A percentile compares a stretch with the other conserved stretches of the same genome.
Evolutionary conservation across 163 green algal species (phyloP).

Genomic region (Trebouxia gelatinosa): DNA sequence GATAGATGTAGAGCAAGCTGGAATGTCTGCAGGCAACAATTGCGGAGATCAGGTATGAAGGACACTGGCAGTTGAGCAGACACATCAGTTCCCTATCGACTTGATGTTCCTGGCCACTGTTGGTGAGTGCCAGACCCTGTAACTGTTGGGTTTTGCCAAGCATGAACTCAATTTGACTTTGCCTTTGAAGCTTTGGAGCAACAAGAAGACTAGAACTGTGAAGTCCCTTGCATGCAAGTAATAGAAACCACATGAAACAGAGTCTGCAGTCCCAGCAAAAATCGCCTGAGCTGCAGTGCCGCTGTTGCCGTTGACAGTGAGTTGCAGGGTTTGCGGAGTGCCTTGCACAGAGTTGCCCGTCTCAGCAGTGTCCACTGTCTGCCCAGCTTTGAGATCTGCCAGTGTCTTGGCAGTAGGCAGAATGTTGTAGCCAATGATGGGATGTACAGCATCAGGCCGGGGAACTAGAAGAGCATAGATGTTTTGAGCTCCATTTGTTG

Average conservation of each 20-base stretch:
- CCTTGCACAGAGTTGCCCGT: conserved; percentile 5
- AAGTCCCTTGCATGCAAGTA: not conserved
- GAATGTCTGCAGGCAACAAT: conserved; percentile 26
- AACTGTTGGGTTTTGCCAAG: not conserved
- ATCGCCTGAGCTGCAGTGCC: not conserved
- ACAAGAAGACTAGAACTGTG: not conserved
- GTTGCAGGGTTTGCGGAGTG: not conserved
- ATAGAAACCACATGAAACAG: not conserved
- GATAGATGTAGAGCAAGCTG: conserved; percentile 14
- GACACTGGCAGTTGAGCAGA: not conserved
- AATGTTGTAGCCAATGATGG: conserved; percentile 33
- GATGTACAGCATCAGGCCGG: conserved; percentile 19
- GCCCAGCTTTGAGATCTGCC: conserved; percentile 5
- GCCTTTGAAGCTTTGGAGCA: not conserved
- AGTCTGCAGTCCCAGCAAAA: not conserved
- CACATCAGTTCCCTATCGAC: no score
- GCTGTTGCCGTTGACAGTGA: conserved; percentile 14
- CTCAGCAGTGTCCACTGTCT: conserved; percentile 12
- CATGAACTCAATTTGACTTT: not conserved
- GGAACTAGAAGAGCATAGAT: not conserved
- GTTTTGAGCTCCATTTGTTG: not conserved
- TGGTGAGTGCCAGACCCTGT: not conserved
- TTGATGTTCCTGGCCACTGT: no score
- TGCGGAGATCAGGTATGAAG: not conserved
- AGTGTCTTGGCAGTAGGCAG: not conserved